Evolutionary conservation across 2,329 filamentous ascomycete genomes (phyloP).

Genomic region (Hymenoscyphus scutula): DNA sequence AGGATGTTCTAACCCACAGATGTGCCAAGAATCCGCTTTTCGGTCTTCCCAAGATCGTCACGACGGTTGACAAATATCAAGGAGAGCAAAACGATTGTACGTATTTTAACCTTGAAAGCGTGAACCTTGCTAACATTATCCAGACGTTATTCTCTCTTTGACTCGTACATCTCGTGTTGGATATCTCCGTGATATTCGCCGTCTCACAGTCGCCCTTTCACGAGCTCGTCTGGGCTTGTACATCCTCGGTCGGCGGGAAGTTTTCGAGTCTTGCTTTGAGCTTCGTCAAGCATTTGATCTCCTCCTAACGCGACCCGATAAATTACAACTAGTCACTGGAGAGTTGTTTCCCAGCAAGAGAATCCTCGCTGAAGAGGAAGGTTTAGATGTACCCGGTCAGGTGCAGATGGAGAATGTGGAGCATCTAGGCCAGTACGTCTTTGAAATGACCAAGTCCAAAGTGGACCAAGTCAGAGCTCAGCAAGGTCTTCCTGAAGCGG

Average conservation of each 20-base stretch:
- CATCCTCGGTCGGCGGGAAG: slow-evolving; percentile 79
- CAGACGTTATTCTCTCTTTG: slow-evolving; percentile 90
- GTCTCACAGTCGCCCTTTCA: slow-evolving; percentile 90
- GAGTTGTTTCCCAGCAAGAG: slow-evolving; percentile 79
- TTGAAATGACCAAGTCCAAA: slow-evolving; percentile 76
- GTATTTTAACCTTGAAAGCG: slow-evolving; percentile 38
- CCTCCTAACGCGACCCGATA: slow-evolving; percentile 74
- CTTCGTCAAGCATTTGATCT: slow-evolving; percentile 81
- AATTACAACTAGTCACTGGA: slow-evolving; percentile 75
- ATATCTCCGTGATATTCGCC: slow-evolving; percentile 89
- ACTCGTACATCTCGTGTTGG: slow-evolving; percentile 86
- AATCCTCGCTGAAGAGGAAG: slow-evolving; percentile 43
- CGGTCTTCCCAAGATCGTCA: slow-evolving; percentile 83
- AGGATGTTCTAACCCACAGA: slow-evolving; percentile 78
- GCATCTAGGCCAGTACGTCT: slow-evolving; percentile 94
- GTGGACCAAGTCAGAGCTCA: slow-evolving; percentile 35
- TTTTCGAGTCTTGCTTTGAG: slow-evolving; percentile 88
- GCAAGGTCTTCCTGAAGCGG: slow-evolving; percentile 29
- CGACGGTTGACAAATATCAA: slow-evolving; percentile 97
- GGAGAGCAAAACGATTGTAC: slow-evolving; percentile 98
- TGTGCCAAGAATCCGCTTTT: slow-evolving; percentile 84
- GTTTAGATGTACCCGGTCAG: slow-evolving; percentile 49
- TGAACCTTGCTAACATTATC: slow-evolving; percentile 18
- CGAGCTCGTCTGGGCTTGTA: slow-evolving; percentile 90
- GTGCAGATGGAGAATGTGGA: slow-evolving; percentile 86